Evolutionary conservation across 2,329 filamentous ascomycete species (phyloP).

Genomic region (Fusarium sp.): DNA sequence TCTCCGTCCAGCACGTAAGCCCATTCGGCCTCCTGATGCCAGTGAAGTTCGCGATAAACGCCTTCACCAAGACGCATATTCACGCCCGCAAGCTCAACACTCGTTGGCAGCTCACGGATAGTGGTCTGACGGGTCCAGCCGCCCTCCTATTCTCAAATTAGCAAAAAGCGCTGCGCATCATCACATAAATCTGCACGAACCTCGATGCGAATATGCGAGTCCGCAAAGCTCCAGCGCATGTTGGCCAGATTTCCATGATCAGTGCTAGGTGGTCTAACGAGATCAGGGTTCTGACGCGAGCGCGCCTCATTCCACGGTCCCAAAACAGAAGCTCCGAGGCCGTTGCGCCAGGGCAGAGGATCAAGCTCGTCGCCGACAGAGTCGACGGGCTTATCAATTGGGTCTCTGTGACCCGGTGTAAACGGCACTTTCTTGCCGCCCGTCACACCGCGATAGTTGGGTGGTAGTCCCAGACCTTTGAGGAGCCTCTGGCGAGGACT

Average conservation of each 20-base stretch:
- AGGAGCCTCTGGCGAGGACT: constrained; percentile 65
- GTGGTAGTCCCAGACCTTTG: constrained; percentile 58
- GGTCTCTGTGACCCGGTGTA: constrained; percentile 67
- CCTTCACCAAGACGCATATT: constrained; percentile 81
- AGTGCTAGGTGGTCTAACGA: constrained; percentile 76
- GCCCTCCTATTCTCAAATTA: constrained; percentile 63
- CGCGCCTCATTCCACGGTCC: constrained; percentile 76
- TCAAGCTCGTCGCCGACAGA: constrained; percentile 67
- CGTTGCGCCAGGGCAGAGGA: constrained; percentile 72
- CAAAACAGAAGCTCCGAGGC: constrained; percentile 70
- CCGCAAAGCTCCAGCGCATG: constrained; percentile 76
- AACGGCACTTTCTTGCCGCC: constrained; percentile 59
- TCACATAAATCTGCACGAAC: constrained; percentile 47
- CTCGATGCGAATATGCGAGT: constrained; percentile 71
- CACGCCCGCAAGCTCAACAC: constrained; percentile 77
- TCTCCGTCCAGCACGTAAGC: constrained; percentile 76
- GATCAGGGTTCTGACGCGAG: constrained; percentile 75
- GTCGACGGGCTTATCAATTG: constrained; percentile 71
- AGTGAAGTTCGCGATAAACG: constrained; percentile 80
- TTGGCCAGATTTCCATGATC: constrained; percentile 76
- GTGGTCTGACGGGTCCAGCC: constrained; percentile 82
- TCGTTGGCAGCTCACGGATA: constrained; percentile 69
- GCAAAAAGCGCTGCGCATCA: not conserved
- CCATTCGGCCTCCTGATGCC: constrained; percentile 85
- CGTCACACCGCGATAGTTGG: constrained; percentile 51